phyloP scores from a whole-genome alignment of 139 green algal genomes.

The Chlamydomonas sphaeroides region DNA sequence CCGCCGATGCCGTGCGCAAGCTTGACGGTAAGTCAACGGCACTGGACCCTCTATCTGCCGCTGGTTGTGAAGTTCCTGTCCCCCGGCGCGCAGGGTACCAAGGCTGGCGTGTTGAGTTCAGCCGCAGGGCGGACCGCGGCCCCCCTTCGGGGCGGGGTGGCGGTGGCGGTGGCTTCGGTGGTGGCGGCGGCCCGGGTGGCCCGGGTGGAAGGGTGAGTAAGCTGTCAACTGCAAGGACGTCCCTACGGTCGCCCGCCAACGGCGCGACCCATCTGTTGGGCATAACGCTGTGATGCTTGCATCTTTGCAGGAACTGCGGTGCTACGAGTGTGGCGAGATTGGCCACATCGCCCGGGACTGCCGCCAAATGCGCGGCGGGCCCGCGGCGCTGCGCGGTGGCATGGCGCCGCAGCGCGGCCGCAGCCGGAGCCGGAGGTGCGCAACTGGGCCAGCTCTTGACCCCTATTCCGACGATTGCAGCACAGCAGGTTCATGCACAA shows the following conservation, averaged over 20 bases:
- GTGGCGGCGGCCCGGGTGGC: conserved; percentile 4
- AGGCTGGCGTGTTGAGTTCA: conserved; percentile 51
- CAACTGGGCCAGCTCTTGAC: background rate
- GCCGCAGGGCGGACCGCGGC: conserved; percentile 10
- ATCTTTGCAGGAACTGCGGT: conserved; percentile 26
- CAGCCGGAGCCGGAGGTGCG: conserved; percentile 34
- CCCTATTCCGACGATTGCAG: too few species aligned
- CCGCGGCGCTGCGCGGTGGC: background rate
- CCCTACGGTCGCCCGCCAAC: too few species aligned
- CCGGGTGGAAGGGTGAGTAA: too few species aligned
- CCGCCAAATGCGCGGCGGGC: conserved; percentile 33
- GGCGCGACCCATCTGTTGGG: too few species aligned
- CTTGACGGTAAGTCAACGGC: conserved; percentile 58
- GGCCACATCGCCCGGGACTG: conserved; percentile 41
- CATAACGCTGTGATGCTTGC: too few species aligned
- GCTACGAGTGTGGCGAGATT: conserved; percentile 44
- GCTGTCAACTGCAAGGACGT: too few species aligned
- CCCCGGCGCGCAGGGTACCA: conserved; percentile 25
- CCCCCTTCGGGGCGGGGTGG: conserved; percentile 3
- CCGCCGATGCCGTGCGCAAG: conserved; percentile 59
- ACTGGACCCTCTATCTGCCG: background rate
- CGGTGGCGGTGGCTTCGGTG: background rate
- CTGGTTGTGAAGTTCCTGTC: too few species aligned
- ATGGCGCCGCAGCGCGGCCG: conserved; percentile 4
- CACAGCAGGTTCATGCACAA: too few species aligned